Percentiles rank a stretch among this genome's conserved stretches.
Conservation (phyloP, 2,329 filamentous ascomycete genomes). For the Exserohilum rostratum region DNA sequence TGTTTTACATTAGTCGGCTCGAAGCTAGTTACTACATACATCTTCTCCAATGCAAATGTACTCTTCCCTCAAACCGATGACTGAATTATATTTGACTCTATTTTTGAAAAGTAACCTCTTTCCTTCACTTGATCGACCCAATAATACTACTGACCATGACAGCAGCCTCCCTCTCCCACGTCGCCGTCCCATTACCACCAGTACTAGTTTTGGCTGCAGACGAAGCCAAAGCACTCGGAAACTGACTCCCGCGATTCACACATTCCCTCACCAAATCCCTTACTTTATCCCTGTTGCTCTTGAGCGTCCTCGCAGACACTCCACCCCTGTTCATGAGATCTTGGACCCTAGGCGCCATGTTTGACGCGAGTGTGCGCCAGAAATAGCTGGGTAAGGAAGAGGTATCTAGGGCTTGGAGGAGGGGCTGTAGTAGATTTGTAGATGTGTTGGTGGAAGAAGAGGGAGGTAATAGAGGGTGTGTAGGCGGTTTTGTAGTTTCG, state of each 20-base stretch:
- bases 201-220: slow-evolving; percentile 14
- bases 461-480: slow-evolving; percentile 67
- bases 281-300: slow-evolving; percentile 75
- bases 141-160: slow-evolving; percentile 92
- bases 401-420: slow-evolving; percentile 82
- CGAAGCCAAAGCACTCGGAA: slow-evolving; percentile 62
- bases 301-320: slow-evolving; percentile 79
- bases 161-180: slow-evolving; percentile 89
- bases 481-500: slow-evolving; percentile 68
- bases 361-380: slow-evolving; percentile 86
- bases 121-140: slow-evolving; percentile 49
- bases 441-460: neutral
- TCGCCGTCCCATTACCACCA: slow-evolving; percentile 53
- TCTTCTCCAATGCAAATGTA: slow-evolving; percentile 19
- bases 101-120: no score
- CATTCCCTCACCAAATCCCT: slow-evolving; percentile 81
- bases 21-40: neutral
- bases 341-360: slow-evolving; percentile 76
- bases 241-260: slow-evolving; percentile 76
- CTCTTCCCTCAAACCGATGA: neutral
- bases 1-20: neutral
- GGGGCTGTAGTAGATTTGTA: slow-evolving; percentile 69
- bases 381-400: slow-evolving; percentile 88
- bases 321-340: slow-evolving; percentile 85
- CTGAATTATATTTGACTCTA: no score